Conservation (phyloP, 225 moss, liverwort and hornwort species). For the Bryoerythrophyllum caledonicum region DNA sequence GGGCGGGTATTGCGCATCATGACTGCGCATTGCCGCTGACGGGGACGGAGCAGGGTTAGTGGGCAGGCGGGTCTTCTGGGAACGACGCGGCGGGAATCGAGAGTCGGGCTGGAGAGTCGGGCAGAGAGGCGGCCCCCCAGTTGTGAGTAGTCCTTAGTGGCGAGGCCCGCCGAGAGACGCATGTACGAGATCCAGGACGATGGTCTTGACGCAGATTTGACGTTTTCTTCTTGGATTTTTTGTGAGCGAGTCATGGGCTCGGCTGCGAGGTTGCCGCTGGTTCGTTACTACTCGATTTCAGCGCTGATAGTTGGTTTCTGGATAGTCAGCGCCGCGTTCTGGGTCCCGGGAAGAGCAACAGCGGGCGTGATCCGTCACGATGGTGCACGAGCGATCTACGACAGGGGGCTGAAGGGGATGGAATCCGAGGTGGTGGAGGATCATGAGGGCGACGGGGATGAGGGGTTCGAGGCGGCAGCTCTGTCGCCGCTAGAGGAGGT, state of each 20-base stretch:
- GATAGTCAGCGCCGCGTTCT: neutral
- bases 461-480: neutral
- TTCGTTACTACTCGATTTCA: slow-evolving; percentile 10
- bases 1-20: no score
- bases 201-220: neutral
- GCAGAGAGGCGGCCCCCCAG: no score
- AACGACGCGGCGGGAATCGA: no score
- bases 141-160: no score
- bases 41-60: no score
- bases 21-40: no score
- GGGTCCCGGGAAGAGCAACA: neutral
- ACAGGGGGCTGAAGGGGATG: neutral
- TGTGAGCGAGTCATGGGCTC: slow-evolving; percentile 17
- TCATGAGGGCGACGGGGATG: neutral
- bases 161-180: no score
- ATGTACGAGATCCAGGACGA: no score
- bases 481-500: neutral
- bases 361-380: neutral
- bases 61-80: no score
- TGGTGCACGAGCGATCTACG: neutral
- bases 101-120: no score
- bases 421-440: neutral
- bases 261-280: neutral
- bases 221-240: neutral
- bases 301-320: slow-evolving; percentile 20